Base-by-base conservation (phyloP, 768 basidiomycete genomes). In the Jaapia argillacea region DNA sequence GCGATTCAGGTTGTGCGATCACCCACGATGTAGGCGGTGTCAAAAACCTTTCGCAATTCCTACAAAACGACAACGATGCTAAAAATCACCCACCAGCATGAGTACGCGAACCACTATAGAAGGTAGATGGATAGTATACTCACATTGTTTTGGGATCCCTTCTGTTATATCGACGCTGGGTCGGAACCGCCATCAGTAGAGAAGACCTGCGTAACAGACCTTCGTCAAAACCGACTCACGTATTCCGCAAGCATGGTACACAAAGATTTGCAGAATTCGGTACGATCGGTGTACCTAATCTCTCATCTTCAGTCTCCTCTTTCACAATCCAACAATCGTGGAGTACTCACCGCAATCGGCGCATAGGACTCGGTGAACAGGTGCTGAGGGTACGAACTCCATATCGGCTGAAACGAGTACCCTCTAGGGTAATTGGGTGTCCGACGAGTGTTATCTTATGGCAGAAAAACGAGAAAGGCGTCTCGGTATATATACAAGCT, bases 31-130 rank as follows among this genome's bases (percentile, higher is more conserved):
- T 64, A 0, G 96, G 94, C 4, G 96, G 96, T 0, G 90, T 83
- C 20, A 96, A 71, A 61, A 94, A 99, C 24, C 96, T 82, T 58
- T 97, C 91, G 61, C 96, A 99, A 52, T 97, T 94, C 45, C 91
- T 69, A 66, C 96, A 98, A 59, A 85, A 97, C 24, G 88, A 86
- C 43, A 98, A 73, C 4, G 90, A 82, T 1, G 93, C 86, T 85
- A 62, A 48, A 45, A 56, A 21, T 20, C 13, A 13, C 23, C 25
- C 7, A 41, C 40, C 28, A 33, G 28, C 37, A 23, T 37, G n/a
- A 40, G 16, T 10, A 42, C 12, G 36, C 16, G 10, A 23, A 25
- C 23, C 26, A 22, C 26, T 6, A 48, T 39, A 23, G 4, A 27
- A 26, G 18, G 41, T 46, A 27, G 24, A 37, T 6, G n/a, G 16